Evolutionary conservation across 2,329 filamentous ascomycete species (phyloP), one percentile per base, ranked within the genome.

Genomic region (Xylariaceae sp.): DNA sequence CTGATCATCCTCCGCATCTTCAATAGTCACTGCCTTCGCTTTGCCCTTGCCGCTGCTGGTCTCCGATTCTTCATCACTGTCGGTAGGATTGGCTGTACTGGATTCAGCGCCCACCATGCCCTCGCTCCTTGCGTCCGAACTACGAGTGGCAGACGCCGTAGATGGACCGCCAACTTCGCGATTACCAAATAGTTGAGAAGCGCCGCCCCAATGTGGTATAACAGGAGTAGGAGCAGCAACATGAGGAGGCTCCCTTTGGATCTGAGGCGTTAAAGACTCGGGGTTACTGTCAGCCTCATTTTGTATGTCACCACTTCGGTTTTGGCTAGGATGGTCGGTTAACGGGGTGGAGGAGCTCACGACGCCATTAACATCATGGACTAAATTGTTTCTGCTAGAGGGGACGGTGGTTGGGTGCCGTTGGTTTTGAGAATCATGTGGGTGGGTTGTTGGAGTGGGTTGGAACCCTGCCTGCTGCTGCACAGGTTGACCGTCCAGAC

Each of bases 171-270:
- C 53, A 45, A 33, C 51, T 21, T 49, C 60, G 15, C 68, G 68
- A 41, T 65, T 70, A 13, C 68, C 68, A 50, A 81, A 81, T 0
- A 81, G 67, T 61, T 81, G 80, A 13, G 77, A 73, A 2, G 76
- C 68, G 11, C 78, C 77, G 40, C 77, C 77, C 80, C 81, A 83
- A 51, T 75, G 77, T 4, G 80, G 79, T 53, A 75, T 64, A 18
- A 78, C 64, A 13, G 79, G 78, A 18, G 75, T 79, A 2, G 79
- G 79, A 4, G 78, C 75, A 11, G 78, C 74, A 13, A 81, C 76
- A 16, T 65, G 60, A 4, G 71, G 66, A 9, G 66, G 46, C 27
- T 68, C 66, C 41, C 50, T 55, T 39, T 55, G 54, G 33, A 37
- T 33, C 27, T 58, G 50, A 27, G 62, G 45, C 41, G 53, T 27